Evolutionary conservation across 2,329 filamentous ascomycete genomes (phyloP), one percentile per base, ranked within the genome.

Genomic region (Ophiostoma quercus): DNA sequence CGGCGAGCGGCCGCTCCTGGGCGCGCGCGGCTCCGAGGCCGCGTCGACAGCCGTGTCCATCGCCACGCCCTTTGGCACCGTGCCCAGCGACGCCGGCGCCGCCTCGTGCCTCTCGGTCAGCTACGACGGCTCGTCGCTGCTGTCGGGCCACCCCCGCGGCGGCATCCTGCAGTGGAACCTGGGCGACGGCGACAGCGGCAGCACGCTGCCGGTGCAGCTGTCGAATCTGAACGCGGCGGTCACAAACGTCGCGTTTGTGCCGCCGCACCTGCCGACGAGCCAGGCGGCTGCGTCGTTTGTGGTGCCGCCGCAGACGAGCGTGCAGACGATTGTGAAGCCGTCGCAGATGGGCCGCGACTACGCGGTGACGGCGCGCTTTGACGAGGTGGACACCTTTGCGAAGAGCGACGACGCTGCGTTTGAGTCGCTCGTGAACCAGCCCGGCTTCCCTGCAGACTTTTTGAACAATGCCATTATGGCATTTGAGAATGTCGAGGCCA

Each of bases 141-240:
- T 97, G 34, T 93, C 93, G 2, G 94, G 94, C 6, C 94, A 98
- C 76, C 82, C 86, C 22, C 90, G 86, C 74, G 94, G 94, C 67
- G 91, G 91, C 75, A 84, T 97, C 57, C 81, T 92, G 41, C 84
- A 85, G 69, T 98, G 94, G 94, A 92, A 92, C 77, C 84, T 94
- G 34, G 87, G 88, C 51, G 88, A 89, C 73, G 67, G 66, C 3
- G 68, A 41, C 29, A 39, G 57, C 54, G 68, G 41, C 39, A 68
- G 37, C 51, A 57, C 67, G 22, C 90, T 91, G 72, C 84, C 86
- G 1, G 85, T 88, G 2, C 87, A 89, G 68, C 76, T 94, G 66
- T 84, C 87, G 1, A 90, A 90, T 71, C 84, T 96, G 70, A 92
- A 92, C 69, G 90, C 92, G 3, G 88, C 92, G 22, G 88, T 97